phyloP scores from a whole-genome alignment of 345 rosid genomes.

The Brassica incana region DNA sequence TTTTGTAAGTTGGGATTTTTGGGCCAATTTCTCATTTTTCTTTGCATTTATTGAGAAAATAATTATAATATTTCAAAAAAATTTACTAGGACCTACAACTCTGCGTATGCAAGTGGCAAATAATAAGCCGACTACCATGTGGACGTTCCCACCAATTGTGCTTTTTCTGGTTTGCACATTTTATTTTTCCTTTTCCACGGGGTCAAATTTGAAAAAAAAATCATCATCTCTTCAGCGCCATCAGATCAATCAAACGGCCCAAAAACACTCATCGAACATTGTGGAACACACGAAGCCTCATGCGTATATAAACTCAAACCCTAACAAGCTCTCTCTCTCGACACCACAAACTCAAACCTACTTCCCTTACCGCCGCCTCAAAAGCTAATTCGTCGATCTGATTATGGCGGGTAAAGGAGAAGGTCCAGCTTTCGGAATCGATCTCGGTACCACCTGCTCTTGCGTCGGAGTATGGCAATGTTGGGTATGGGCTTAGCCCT shows the following conservation, averaged over 20 bases:
- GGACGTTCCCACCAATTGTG: neutral
- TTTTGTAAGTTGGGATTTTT: no score
- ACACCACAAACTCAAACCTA: neutral
- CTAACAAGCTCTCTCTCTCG: neutral
- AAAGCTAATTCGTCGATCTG: neutral
- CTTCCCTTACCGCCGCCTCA: neutral
- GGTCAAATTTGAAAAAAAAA: neutral
- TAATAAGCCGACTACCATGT: neutral
- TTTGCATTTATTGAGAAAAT: no score
- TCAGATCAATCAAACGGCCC: neutral
- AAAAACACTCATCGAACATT: neutral
- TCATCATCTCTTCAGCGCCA: neutral
- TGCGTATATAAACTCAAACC: neutral
- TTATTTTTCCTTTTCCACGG: neutral
- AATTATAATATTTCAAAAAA: no score
- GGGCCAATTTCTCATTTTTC: no score
- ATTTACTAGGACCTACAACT: neutral
- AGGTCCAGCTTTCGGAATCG: slow-evolving; percentile 77
- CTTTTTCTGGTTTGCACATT: neutral
- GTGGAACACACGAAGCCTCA: neutral
- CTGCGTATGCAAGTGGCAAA: neutral
- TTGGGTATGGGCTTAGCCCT: no score
- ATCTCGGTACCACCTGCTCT: slow-evolving; percentile 71
- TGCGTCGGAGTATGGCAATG: slow-evolving; percentile 73
- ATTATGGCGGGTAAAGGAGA: slow-evolving; percentile 75